Base-by-base conservation (phyloP, 306 rosid genomes). In the Hylodesmum podocarpum region DNA sequence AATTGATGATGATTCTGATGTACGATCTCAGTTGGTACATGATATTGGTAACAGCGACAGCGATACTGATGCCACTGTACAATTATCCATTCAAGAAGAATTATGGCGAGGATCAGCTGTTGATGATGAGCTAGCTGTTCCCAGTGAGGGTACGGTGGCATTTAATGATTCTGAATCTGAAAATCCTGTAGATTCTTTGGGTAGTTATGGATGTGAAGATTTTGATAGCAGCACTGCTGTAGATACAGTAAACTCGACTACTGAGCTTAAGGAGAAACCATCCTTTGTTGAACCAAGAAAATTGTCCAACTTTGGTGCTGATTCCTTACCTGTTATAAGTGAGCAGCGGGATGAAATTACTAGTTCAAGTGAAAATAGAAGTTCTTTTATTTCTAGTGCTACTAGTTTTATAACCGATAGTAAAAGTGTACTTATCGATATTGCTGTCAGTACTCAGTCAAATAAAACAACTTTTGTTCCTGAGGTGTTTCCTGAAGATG, bases 281-380 rank as follows among this genome's bases (percentile, higher is more conserved):
- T 66, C 67, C 31, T 66, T 24, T 72, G 80, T 74, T 28, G 84
- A 79, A 79, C 66, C 73, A 74, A 73, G 55, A 54, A 76, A 65
- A 77, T 63, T 50, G 33, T 78, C 71, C 24, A 43, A 31, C 73
- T 57, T 78, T 75, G 90, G 83, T 75, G 41, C 44, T 67, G 54
- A 74, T 51, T 39, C 74, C 18, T 63, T 74, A 53, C 65, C 81
- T 36, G 28, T 62, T 51, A 82, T 55, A 79, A 47, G 76, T 55
- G 89, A 81, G 36, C 57, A 72, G 78, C 84, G 22, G 84, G 88
- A 78, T 84, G 88, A 74, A 78, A 53, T 66, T 18, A 61, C 62
- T 10, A 37, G 39, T 18, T 80, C 86, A 61, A 73, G 31, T 47
- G 84, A 68, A 69, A 67, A 33, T 76, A 75, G 70, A 63, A 77